phyloP scores from a whole-genome alignment of 441 rosid species.

The Populus tomentosa region DNA sequence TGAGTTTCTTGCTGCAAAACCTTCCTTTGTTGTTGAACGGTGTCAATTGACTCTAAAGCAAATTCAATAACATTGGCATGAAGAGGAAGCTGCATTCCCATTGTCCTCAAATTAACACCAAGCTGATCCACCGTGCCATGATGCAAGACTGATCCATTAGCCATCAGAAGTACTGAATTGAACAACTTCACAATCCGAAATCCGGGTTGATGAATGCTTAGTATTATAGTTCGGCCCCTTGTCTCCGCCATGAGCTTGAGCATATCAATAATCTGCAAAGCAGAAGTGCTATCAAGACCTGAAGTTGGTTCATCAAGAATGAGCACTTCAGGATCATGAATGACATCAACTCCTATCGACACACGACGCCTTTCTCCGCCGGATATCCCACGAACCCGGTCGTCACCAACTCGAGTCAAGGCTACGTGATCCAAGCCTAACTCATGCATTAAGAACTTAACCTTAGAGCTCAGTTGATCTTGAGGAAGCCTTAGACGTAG shows the following conservation, averaged over 20 bases:
- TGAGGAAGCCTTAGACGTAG: no score
- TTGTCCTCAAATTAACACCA: constrained; percentile 31
- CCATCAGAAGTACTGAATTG: constrained; percentile 68
- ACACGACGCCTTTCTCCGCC: constrained; percentile 97
- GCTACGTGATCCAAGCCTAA: constrained; percentile 75
- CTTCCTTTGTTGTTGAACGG: constrained; percentile 32
- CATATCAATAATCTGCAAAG: constrained; percentile 76
- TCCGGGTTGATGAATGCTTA: constrained; percentile 91
- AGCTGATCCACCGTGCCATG: constrained; percentile 81
- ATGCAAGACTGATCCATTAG: constrained; percentile 70
- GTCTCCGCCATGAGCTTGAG: constrained; percentile 87
- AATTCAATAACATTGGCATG: constrained; percentile 74
- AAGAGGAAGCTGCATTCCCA: constrained; percentile 59
- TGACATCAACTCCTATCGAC: constrained; percentile 84
- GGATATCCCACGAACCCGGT: constrained; percentile 73
- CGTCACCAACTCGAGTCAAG: constrained; percentile 68
- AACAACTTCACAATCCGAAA: constrained; percentile 86
- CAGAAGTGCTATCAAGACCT: constrained; percentile 85
- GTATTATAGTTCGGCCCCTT: constrained; percentile 61
- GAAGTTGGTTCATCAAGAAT: constrained; percentile 98
- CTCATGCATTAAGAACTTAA: no score
- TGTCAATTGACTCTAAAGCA: constrained; percentile 75
- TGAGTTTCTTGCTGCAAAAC: constrained; percentile 14
- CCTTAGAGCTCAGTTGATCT: no score
- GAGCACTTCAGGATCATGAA: constrained; percentile 81